These are phyloP conservation scores for Austroboletus sp. DNA, from an alignment of 1,284 basidiomycete genomes.

Conservation along the genomic window DNA sequence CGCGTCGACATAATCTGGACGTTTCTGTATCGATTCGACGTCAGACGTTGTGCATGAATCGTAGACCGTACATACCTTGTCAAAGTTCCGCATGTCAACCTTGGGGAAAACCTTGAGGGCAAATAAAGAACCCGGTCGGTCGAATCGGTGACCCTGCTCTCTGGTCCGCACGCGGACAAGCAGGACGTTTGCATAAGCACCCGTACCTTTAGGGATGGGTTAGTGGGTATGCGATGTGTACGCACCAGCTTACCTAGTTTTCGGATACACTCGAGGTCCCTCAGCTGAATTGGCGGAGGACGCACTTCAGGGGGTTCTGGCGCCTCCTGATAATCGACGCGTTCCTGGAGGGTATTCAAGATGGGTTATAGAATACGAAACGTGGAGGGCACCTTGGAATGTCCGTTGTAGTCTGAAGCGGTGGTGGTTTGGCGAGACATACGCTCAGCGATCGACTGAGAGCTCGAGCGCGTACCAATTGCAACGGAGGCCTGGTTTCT, in stretches of 20 bases:
- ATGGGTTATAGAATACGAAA: not conserved
- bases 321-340: slow-evolving; percentile 6
- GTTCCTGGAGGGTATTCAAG: slow-evolving; percentile 10
- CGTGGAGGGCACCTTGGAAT: slow-evolving; percentile 3
- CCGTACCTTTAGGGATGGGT: slow-evolving; percentile 31
- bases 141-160: slow-evolving; percentile 24
- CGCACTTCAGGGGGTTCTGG: slow-evolving; percentile 21
- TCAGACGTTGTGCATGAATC: not conserved
- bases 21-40: slow-evolving; percentile 13
- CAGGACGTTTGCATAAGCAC: slow-evolving; percentile 38
- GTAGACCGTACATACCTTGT: slow-evolving; percentile 23
- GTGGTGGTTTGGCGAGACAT: slow-evolving; percentile 1
- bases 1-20: slow-evolving; percentile 28
- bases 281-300: slow-evolving; percentile 30
- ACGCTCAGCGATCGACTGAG: slow-evolving; percentile 5
- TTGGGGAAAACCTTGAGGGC: slow-evolving; percentile 42
- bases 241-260: slow-evolving; percentile 32
- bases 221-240: not conserved
- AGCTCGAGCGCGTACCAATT: slow-evolving; percentile 15
- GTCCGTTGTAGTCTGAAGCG: not conserved
- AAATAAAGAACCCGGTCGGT: slow-evolving; percentile 30
- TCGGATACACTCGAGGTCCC: slow-evolving; percentile 38
- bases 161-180: slow-evolving; percentile 32
- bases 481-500: not conserved
- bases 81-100: slow-evolving; percentile 25